Base-by-base conservation (phyloP, 768 basidiomycete genomes). In the Pulveroboletus sp. region DNA sequence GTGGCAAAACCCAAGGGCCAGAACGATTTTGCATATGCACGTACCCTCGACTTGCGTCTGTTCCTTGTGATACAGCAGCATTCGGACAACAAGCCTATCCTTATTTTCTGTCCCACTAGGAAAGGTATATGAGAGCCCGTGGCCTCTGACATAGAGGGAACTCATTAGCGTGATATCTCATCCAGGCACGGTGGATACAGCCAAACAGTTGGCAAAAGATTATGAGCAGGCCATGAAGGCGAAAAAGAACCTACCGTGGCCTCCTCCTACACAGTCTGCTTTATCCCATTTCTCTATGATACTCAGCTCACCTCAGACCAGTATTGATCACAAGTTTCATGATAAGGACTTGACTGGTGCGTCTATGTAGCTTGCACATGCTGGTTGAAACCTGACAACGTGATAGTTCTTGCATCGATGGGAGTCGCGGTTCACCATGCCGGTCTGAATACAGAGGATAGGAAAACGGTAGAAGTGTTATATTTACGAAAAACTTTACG, bases 401-500 rank as follows among this genome's bases (percentile, higher is more conserved):
- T 44, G 40, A 49, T 56, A 84, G 88, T 76, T 28, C 73, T 94
- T 30, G 83, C 82, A n/a, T 64, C 71, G 1, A 68, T 66, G 46
- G 96, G 95, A 1, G 82, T 98, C 42, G 93, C 91, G 10, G 79
- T 92, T 7, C 95, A 99, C 63, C 94, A 98, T 62, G 95, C 93
- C 5, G 95, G 95, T 2, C 68, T 97, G 44, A 77, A 73, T 11
- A 63, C 80, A 38, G 78, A 84, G 24, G 94, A 97, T 60, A 79
- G 93, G 35, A 76, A 76, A 43, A 62, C 75, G 0, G 83, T 83
- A 15, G 95, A 99, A 65, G 76, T 81, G 11, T 69, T 89, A 9
- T 99, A 83, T 60, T 56, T 84, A 31, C 77, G 76, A 43, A 84
- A 82, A 53, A 57, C 69, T 1, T 67, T 96, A 26, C 78, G 78